Conservation (phyloP, 2,329 filamentous ascomycete species). For the Fusarium solani-melongenae region DNA sequence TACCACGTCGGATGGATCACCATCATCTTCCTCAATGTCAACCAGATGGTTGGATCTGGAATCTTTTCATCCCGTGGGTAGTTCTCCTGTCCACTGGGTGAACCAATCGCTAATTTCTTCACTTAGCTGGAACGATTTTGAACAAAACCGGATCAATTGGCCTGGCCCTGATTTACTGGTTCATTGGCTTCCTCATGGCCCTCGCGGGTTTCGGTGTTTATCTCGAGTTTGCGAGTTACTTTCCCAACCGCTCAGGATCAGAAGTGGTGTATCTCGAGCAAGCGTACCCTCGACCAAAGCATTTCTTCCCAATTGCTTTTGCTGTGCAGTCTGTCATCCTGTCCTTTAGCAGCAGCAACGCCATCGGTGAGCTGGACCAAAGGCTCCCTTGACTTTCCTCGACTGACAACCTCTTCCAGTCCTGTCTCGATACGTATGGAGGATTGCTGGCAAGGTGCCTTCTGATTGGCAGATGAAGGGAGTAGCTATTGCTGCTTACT, state of each 20-base stretch:
- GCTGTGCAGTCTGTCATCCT: conserved; percentile 72
- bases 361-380: conserved; percentile 52
- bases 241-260: conserved; percentile 72
- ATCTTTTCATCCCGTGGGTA: conserved; percentile 72
- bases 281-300: conserved; percentile 71
- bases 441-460: conserved; percentile 61
- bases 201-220: conserved; percentile 67
- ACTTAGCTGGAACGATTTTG: conserved; percentile 58
- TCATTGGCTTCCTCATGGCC: conserved; percentile 70
- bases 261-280: conserved; percentile 78
- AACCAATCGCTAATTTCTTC: background rate
- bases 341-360: conserved; percentile 74
- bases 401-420: conserved; percentile 50
- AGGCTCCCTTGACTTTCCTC: background rate
- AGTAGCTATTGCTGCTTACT: conserved; percentile 73
- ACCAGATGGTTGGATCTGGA: conserved; percentile 72
- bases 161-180: conserved; percentile 72
- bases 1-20: conserved; percentile 67
- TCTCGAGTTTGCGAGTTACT: conserved; percentile 72
- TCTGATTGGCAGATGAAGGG: conserved; percentile 75
- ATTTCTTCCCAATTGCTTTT: conserved; percentile 72
- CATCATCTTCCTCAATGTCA: conserved; percentile 70
- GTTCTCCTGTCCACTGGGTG: accelerated
- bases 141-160: conserved; percentile 70
- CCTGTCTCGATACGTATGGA: conserved; percentile 71